phyloP scores from a whole-genome alignment of 108 stramenopile genomes.

The Schizochytrium sp. region DNA sequence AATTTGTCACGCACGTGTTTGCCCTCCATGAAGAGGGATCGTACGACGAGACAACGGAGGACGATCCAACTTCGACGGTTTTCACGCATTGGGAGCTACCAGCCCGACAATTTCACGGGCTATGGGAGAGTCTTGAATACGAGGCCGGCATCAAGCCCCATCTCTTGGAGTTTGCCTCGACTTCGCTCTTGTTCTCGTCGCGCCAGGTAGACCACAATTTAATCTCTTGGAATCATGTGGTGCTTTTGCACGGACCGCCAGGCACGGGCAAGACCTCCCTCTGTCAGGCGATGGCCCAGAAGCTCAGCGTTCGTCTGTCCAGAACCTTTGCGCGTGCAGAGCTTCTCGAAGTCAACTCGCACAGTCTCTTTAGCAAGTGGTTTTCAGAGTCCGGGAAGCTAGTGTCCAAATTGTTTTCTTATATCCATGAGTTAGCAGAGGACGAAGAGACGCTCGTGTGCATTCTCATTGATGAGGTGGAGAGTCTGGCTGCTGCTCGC shows the following conservation, averaged over 20 bases:
- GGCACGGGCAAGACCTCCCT: constrained; percentile 70
- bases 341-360: constrained; percentile 68
- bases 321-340: constrained; percentile 46
- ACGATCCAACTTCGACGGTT: background rate
- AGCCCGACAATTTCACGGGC: background rate
- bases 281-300: constrained; percentile 63
- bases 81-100: constrained; percentile 19
- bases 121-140: constrained; percentile 43
- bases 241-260: constrained; percentile 72
- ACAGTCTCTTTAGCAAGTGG: constrained; percentile 76
- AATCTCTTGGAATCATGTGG: constrained; percentile 68
- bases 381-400: constrained; percentile 75
- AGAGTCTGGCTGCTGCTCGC: constrained; percentile 50
- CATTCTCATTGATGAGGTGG: constrained; percentile 70
- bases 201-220: constrained; percentile 27
- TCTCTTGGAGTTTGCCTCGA: constrained; percentile 37
- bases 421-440: constrained; percentile 63
- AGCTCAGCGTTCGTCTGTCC: constrained; percentile 58
- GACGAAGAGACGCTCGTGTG: constrained; percentile 59
- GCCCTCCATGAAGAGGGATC: background rate
- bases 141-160: constrained; percentile 28
- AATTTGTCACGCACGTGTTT: background rate
- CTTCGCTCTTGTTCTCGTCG: constrained; percentile 42
- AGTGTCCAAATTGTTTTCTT: constrained; percentile 59
- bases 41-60: constrained; percentile 1